Evolutionary conservation across 1,139 yeast genomes (phyloP), one percentile per base, ranked within the genome.

Genomic region (Taphrina deformans): DNA sequence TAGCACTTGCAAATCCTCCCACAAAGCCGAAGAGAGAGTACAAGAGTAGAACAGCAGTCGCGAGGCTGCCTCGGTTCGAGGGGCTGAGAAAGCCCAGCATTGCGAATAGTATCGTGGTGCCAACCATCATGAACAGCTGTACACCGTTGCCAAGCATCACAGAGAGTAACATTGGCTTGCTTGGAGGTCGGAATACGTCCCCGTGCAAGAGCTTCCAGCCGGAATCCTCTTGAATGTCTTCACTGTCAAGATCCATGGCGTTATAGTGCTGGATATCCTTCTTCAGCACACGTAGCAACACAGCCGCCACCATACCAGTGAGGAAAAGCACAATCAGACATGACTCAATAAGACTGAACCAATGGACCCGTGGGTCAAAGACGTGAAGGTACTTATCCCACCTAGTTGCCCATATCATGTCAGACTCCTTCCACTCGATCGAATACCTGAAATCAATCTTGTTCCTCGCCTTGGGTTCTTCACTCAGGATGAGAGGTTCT

Each of bases 181-280:
- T 76, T 46, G 99, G 99, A 5, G 93, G 79, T 75, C 99, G 83
- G 80, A 93, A 93, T 40, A 93, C 91, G 75, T 93, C 99, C 67
- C 97, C 98, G 74, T 93, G 96, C 53, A 92, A 86, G 70, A 93
- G 82, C 76, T 95, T 95, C 99, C 99, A 93, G 48, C 99, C 99
- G 73, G 92, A 83, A 75, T 95, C 99, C 73, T 92, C 97, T 68
- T 90, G 86, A 66, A 90, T 84, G 69, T 89, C 97, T 71, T 87
- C 91, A 73, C 90, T 96, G 65, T 77, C 78, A 70, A 90, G 80
- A 73, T 88, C 91, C 70, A 92, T 83, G 74, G 91, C 96, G 74
- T 92, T 92, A 77, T 95, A 95, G 72, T 88, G 87, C 68, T 87
- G 83, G 71, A 92, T 89, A 75, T 93, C 99, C 73, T 84, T 87